phyloP scores from a whole-genome alignment of 148 eudicot genomes.

The Pouteria glomerata region DNA sequence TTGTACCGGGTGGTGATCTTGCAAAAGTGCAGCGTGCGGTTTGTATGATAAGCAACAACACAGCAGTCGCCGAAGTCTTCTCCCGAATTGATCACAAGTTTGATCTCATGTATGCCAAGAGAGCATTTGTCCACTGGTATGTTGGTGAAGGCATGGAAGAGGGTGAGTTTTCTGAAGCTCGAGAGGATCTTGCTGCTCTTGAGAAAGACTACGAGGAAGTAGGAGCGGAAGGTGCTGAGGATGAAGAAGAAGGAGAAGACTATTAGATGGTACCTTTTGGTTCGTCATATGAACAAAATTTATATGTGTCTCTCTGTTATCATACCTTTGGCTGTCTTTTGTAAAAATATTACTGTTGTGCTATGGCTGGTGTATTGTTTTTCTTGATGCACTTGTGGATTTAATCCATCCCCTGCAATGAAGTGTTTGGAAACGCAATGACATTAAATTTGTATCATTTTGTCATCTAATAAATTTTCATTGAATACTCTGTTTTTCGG shows the following conservation, averaged over 20 bases:
- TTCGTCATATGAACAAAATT: background rate
- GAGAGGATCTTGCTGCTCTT: constrained; percentile 24
- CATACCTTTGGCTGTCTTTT: background rate
- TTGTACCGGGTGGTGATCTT: constrained; percentile 22
- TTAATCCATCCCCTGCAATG: background rate
- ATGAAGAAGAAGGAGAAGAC: constrained; percentile 14
- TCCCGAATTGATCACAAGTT: constrained; percentile 18
- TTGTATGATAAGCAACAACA: constrained; percentile 24
- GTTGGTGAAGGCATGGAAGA: constrained; percentile 27
- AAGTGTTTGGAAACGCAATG: background rate
- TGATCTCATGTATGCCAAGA: constrained; percentile 20
- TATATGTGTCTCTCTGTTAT: background rate
- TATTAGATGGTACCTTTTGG: background rate
- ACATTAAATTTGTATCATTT: background rate
- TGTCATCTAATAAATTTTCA: background rate
- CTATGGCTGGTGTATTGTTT: background rate
- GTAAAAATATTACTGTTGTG: background rate
- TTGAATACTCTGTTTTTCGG: background rate
- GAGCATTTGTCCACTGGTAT: constrained; percentile 25
- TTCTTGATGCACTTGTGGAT: background rate
- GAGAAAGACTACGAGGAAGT: constrained; percentile 26
- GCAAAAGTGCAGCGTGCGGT: constrained; percentile 24
- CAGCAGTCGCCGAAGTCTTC: constrained; percentile 20
- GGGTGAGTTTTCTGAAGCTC: constrained; percentile 25
- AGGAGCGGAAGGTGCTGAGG: constrained; percentile 9